These are phyloP conservation scores for Umbelopsis sp. DNA, from an alignment of 192 early-diverging fungal species.

Conservation along the genomic window DNA sequence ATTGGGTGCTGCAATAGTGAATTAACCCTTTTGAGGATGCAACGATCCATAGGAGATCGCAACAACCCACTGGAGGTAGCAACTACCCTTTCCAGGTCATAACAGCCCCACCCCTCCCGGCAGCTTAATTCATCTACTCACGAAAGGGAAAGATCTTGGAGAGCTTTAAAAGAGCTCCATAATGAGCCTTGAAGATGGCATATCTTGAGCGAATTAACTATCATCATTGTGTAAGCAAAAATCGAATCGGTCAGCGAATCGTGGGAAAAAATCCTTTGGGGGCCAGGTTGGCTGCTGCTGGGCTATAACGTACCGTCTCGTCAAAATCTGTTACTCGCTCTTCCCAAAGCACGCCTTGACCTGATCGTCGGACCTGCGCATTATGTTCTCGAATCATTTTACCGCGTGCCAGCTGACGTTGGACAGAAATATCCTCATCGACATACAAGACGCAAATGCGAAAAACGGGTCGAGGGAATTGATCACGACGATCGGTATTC, in stretches of 20 bases:
- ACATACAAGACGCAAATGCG: slow-evolving; percentile 60
- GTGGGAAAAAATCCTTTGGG: too few relatives aligned
- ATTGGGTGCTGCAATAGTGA: too few relatives aligned
- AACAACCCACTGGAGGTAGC: too few relatives aligned
- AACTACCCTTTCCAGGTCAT: too few relatives aligned
- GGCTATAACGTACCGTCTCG: slow-evolving; percentile 40
- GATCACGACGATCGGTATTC: slow-evolving; percentile 49
- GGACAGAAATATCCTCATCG: slow-evolving; percentile 58
- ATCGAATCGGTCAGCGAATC: neutral
- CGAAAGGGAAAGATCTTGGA: slow-evolving; percentile 63
- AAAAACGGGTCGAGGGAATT: slow-evolving; percentile 58
- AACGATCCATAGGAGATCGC: too few relatives aligned
- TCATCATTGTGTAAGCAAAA: neutral
- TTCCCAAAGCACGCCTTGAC: slow-evolving; percentile 54
- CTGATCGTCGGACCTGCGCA: slow-evolving; percentile 45
- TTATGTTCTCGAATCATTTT: slow-evolving; percentile 54
- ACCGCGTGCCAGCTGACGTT: slow-evolving; percentile 51
- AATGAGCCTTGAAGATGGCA: slow-evolving; percentile 60
- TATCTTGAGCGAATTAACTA: slow-evolving; percentile 58
- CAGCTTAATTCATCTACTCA: slow-evolving; percentile 46
- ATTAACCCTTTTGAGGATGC: too few relatives aligned
- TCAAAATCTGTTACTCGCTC: slow-evolving; percentile 60
- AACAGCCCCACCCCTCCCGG: too few relatives aligned
- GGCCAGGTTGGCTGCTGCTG: too few relatives aligned
- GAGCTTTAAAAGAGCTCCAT: slow-evolving; percentile 51